A percentile compares a stretch with the other conserved stretches of the same genome.
phyloP scores from a whole-genome alignment of 169 alveolate species.

The Neospora caninum region DNA sequence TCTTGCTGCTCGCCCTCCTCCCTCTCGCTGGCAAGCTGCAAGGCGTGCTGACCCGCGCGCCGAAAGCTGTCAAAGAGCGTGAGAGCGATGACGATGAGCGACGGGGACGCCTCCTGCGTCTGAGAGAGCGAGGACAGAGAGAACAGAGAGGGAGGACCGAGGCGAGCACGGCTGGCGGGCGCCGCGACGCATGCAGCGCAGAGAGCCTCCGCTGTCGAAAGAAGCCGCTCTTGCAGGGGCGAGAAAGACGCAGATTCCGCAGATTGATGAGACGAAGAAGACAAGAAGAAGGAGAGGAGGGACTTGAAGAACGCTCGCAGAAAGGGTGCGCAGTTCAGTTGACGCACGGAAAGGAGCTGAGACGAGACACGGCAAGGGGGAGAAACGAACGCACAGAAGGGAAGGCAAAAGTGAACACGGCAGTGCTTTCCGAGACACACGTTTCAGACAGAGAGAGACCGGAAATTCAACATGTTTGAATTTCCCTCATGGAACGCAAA shows the following conservation, averaged over 20 bases:
- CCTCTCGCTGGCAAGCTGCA: not conserved
- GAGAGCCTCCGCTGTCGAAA: not conserved
- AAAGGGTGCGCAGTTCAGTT: constrained; percentile 29
- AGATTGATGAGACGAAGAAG: not conserved
- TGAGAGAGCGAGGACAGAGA: not conserved
- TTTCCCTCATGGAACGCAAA: too few species aligned
- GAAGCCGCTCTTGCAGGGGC: constrained; percentile 22
- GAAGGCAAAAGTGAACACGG: too few species aligned
- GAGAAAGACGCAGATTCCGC: not conserved
- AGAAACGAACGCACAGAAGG: too few species aligned
- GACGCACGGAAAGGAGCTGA: not conserved
- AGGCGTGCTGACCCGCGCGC: not conserved
- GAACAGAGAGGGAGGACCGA: not conserved
- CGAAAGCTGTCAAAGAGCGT: constrained; percentile 6
- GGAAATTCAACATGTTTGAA: too few species aligned
- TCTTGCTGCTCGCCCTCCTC: not conserved
- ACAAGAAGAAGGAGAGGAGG: not conserved
- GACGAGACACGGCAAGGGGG: too few species aligned
- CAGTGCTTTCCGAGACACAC: too few species aligned
- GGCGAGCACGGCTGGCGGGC: not conserved
- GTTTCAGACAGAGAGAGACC: too few species aligned
- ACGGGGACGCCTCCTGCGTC: not conserved
- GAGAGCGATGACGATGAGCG: constrained; percentile 7
- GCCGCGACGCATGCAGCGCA: not conserved
- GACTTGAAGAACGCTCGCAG: not conserved